Conservation (phyloP, 352 stramenopile species). For the Globisporangium yorkense region DNA sequence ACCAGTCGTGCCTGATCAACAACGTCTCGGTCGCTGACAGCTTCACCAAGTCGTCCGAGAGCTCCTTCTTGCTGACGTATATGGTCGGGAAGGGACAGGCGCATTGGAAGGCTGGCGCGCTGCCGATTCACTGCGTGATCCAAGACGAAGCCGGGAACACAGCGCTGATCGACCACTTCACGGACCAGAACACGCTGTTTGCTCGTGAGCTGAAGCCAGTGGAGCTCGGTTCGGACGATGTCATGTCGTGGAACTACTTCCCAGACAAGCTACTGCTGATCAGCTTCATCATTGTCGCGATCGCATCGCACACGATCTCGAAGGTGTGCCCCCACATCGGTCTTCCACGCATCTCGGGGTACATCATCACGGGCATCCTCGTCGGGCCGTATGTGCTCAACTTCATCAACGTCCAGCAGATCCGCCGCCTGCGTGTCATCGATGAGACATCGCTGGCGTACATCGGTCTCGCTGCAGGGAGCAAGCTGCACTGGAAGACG, state of each 20-base stretch:
- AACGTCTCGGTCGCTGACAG: slow-evolving; percentile 50
- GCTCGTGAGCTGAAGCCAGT: slow-evolving; percentile 57
- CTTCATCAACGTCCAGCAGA: slow-evolving; percentile 36
- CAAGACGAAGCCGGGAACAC: slow-evolving; percentile 46
- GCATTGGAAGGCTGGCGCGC: slow-evolving; percentile 50
- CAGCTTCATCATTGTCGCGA: slow-evolving; percentile 52
- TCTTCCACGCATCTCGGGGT: slow-evolving; percentile 57
- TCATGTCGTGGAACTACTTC: slow-evolving; percentile 49
- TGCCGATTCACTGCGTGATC: slow-evolving; percentile 44
- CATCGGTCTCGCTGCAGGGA: slow-evolving; percentile 54
- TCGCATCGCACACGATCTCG: slow-evolving; percentile 55
- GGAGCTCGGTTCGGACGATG: slow-evolving; percentile 37
- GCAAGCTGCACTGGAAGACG: slow-evolving; percentile 55
- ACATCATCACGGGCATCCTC: slow-evolving; percentile 58
- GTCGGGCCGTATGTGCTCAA: slow-evolving; percentile 62
- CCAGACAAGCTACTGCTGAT: slow-evolving; percentile 44
- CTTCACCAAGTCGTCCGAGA: slow-evolving; percentile 37
- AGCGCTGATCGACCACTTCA: slow-evolving; percentile 48
- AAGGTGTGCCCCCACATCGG: slow-evolving; percentile 53
- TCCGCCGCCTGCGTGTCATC: slow-evolving; percentile 45
- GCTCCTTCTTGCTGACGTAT: slow-evolving; percentile 53
- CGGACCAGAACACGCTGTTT: slow-evolving; percentile 59
- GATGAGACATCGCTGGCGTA: slow-evolving; percentile 65
- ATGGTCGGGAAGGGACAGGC: slow-evolving; percentile 45
- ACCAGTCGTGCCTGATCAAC: slow-evolving; percentile 46